Evolutionary conservation across 2,329 filamentous ascomycete species (phyloP).

Genomic region (Aspergillus costaricaensis): DNA sequence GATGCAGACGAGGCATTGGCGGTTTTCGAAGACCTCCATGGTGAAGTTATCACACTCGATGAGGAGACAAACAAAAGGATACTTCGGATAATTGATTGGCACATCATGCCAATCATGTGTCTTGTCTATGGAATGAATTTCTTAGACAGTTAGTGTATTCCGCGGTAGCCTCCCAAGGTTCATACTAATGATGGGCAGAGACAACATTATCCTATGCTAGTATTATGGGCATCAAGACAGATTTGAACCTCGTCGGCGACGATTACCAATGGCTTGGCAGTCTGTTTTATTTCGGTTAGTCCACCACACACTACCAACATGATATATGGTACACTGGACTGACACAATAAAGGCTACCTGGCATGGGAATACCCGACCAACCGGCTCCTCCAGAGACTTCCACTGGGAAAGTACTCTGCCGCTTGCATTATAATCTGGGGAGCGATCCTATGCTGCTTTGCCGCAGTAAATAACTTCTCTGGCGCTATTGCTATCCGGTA

Average conservation of each 20-base stretch:
- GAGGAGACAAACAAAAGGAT: slow-evolving; percentile 61
- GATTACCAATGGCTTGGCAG: slow-evolving; percentile 56
- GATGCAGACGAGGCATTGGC: slow-evolving; percentile 65
- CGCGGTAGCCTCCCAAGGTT: background rate
- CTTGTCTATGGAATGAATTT: slow-evolving; percentile 61
- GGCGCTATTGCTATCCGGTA: slow-evolving; percentile 63
- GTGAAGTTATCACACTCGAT: slow-evolving; percentile 56
- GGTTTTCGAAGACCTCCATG: slow-evolving; percentile 52
- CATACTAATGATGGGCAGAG: slow-evolving; percentile 30
- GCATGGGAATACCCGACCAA: slow-evolving; percentile 69
- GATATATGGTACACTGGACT: background rate
- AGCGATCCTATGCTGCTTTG: slow-evolving; percentile 61
- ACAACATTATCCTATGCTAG: slow-evolving; percentile 56
- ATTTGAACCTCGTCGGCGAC: slow-evolving; percentile 46
- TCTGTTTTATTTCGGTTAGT: slow-evolving; percentile 53
- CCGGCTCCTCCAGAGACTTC: slow-evolving; percentile 63
- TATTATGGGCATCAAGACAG: slow-evolving; percentile 55
- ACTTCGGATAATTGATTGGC: slow-evolving; percentile 63
- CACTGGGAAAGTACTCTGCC: slow-evolving; percentile 67
- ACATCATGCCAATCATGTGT: slow-evolving; percentile 62
- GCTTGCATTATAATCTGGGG: slow-evolving; percentile 68
- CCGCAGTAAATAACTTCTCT: slow-evolving; percentile 61
- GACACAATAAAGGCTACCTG: slow-evolving; percentile 41
- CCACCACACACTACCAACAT: background rate
- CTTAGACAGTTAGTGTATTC: slow-evolving; percentile 46